A percentile compares a stretch with the other conserved stretches of the same genome.
Conservation (phyloP, 768 basidiomycete species). For the Podaxis pistillaris region DNA sequence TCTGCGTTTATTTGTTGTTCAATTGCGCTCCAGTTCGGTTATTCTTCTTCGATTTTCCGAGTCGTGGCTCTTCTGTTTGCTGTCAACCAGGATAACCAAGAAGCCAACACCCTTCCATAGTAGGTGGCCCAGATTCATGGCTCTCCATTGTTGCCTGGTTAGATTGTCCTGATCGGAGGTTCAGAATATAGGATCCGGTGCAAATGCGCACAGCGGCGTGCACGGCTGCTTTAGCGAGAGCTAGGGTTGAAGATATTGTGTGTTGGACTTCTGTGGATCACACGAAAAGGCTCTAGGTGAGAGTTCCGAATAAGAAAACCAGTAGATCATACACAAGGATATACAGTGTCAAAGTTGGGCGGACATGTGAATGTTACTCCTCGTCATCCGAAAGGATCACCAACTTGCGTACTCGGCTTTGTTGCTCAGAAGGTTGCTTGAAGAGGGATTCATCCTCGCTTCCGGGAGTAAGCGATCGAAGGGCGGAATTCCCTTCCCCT, state of each 20-base stretch:
- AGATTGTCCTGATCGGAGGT: constrained; percentile 7
- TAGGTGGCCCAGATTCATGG: constrained; percentile 2
- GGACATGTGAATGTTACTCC: neutral
- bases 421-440: neutral
- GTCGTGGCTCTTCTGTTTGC: neutral
- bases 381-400: constrained; percentile 13
- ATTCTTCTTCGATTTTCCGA: neutral
- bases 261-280: neutral
- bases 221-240: neutral
- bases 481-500: neutral
- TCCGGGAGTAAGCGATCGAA: neutral
- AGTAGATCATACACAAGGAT: neutral
- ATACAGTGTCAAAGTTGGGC: neutral
- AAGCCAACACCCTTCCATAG: neutral
- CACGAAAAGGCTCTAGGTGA: neutral
- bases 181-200: neutral
- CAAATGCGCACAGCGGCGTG: neutral
- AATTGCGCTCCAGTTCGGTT: neutral
- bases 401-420: neutral
- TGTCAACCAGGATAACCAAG: constrained; percentile 10
- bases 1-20: neutral
- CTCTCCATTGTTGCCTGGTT: constrained; percentile 1
- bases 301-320: neutral
- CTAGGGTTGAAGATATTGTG: neutral
- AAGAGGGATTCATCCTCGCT: neutral